These are phyloP conservation scores for Asterella californica DNA, from an alignment of 225 moss, liverwort and hornwort genomes.

Conservation along the genomic window DNA sequence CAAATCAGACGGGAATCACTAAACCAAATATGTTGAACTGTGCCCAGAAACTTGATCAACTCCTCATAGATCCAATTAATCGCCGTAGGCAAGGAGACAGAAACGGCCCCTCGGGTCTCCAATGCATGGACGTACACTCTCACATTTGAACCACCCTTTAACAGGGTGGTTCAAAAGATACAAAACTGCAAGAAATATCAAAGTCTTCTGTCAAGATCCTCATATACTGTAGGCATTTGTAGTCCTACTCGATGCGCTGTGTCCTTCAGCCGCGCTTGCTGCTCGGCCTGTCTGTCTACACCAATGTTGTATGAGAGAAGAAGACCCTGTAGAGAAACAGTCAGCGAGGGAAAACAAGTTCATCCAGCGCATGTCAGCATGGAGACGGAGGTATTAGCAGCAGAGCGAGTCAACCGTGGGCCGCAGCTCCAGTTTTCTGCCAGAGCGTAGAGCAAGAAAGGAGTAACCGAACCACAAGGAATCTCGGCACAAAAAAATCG, in stretches of 20 bases:
- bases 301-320: conserved; percentile 84
- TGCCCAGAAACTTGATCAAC: neutral
- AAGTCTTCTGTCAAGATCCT: conserved; percentile 23
- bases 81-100: neutral
- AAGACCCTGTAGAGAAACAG: conserved; percentile 57
- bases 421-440: neutral
- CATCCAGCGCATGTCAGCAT: too few species aligned
- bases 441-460: neutral
- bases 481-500: neutral
- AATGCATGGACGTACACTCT: neutral
- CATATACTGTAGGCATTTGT: conserved; percentile 57
- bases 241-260: conserved; percentile 78
- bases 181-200: conserved; percentile 1
- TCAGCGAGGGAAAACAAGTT: neutral
- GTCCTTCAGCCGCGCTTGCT: conserved; percentile 51
- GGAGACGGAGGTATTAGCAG: neutral
- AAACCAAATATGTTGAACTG: neutral
- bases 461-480: neutral
- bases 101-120: neutral
- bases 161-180: neutral
- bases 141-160: neutral
- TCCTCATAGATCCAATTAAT: neutral
- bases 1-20: neutral
- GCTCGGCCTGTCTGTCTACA: conserved; percentile 66
- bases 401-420: neutral